Evolutionary conservation across 2,329 filamentous ascomycete species (phyloP).

Genomic region (Sporothrix schenckii): DNA sequence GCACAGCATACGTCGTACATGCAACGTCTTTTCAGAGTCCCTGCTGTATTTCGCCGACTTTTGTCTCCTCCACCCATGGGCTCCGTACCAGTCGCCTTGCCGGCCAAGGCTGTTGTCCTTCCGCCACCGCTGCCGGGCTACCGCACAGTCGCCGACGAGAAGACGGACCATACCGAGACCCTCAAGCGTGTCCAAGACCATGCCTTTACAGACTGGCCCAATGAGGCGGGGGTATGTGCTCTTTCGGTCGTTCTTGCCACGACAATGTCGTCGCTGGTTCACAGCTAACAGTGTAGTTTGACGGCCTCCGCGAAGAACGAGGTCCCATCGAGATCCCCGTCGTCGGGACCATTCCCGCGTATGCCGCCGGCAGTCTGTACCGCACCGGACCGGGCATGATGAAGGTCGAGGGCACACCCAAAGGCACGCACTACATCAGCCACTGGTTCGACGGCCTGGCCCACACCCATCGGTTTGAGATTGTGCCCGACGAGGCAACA

Average conservation of each 20-base stretch:
- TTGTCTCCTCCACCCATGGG: not conserved
- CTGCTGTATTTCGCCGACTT: not conserved
- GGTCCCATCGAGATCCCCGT: constrained; percentile 66
- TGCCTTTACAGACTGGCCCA: constrained; percentile 34
- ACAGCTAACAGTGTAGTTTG: constrained; percentile 57
- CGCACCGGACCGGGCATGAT: constrained; percentile 72
- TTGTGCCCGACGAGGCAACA: constrained; percentile 47
- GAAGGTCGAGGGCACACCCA: constrained; percentile 60
- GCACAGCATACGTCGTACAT: not conserved
- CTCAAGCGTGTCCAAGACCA: not conserved
- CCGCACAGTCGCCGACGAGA: constrained; percentile 28
- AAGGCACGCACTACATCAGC: constrained; percentile 62
- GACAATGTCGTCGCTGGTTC: not conserved
- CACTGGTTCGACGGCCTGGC: constrained; percentile 85
- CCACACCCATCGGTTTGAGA: constrained; percentile 72
- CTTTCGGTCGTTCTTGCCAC: not conserved
- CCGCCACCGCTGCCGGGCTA: not conserved
- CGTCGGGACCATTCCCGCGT: constrained; percentile 68
- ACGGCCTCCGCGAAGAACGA: constrained; percentile 66
- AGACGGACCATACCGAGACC: constrained; percentile 8
- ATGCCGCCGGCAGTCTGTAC: constrained; percentile 72
- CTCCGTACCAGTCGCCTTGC: not conserved
- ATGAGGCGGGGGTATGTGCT: constrained; percentile 35
- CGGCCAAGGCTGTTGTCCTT: not conserved
- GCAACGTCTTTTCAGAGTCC: not conserved